phyloP scores from a whole-genome alignment of 2,329 filamentous ascomycete species.

The Chrysoporthe puriensis region DNA sequence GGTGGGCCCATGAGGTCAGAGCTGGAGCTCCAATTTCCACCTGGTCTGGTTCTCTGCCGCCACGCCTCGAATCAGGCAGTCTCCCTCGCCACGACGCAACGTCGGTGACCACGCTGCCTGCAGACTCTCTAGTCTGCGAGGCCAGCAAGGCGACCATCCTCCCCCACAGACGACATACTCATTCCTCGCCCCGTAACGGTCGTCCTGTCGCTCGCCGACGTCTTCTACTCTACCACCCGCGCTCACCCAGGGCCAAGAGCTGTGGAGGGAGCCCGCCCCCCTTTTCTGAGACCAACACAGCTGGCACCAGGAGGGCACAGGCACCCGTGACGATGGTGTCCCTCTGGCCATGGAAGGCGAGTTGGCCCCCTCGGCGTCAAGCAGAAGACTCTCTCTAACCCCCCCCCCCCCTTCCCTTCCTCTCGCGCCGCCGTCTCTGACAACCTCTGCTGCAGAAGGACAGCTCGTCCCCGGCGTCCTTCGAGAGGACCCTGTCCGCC shows the following conservation, averaged over 20 bases:
- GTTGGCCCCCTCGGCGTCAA: conserved; percentile 31
- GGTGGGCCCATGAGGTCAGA: conserved; percentile 9
- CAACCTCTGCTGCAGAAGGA: conserved; percentile 49
- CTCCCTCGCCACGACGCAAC: not conserved
- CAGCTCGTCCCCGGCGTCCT: conserved; percentile 82
- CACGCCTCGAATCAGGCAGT: not conserved
- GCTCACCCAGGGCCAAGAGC: not conserved
- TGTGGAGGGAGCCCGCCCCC: not conserved
- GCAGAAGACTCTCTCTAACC: not conserved
- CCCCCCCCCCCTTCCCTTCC: not conserved
- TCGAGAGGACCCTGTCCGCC: conserved; percentile 86
- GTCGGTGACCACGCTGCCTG: conserved; percentile 5
- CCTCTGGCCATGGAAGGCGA: conserved; percentile 83
- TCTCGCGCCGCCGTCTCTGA: conserved; percentile 19
- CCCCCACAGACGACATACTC: not conserved
- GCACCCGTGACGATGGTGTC: conserved; percentile 66
- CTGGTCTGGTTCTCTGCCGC: not conserved
- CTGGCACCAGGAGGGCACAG: not conserved
- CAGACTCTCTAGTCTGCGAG: conserved; percentile 19
- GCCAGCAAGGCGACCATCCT: not conserved
- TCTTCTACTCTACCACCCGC: not conserved
- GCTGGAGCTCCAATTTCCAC: conserved; percentile 13
- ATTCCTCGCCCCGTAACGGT: not conserved
- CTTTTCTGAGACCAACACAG: not conserved
- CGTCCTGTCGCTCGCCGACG: not conserved